A percentile compares a stretch with the other conserved stretches of the same genome.
These are phyloP conservation scores for Globisporangium irregulare DNA, from an alignment of 352 stramenopile species.

Conservation along the genomic window DNA sequence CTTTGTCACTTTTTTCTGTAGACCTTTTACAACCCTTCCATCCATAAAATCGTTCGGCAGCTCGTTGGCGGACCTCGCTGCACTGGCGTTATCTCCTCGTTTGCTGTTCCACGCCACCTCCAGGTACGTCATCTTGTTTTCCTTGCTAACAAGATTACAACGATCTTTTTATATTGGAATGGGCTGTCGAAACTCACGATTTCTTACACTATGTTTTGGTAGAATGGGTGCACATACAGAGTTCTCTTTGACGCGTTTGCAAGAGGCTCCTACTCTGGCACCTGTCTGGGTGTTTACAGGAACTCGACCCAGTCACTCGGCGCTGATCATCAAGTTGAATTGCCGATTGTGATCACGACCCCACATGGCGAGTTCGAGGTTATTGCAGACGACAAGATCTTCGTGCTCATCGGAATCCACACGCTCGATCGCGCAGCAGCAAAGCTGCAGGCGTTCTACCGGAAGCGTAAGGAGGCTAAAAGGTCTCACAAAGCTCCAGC, in stretches of 20 bases:
- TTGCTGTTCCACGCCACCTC: slow-evolving; percentile 39
- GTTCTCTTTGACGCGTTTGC: slow-evolving; percentile 65
- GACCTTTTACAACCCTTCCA: slow-evolving; percentile 83
- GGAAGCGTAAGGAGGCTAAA: slow-evolving; percentile 19
- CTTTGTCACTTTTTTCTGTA: slow-evolving; percentile 17
- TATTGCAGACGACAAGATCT: slow-evolving; percentile 48
- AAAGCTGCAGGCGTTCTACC: slow-evolving; percentile 54
- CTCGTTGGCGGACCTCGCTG: slow-evolving; percentile 71
- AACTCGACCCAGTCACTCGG: slow-evolving; percentile 52
- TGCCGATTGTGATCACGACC: slow-evolving; percentile 78
- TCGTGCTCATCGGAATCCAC: slow-evolving; percentile 73
- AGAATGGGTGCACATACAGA: slow-evolving; percentile 47
- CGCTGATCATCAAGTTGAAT: slow-evolving; percentile 34
- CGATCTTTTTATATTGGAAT: neutral
- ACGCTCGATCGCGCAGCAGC: slow-evolving; percentile 63
- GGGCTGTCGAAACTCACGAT: neutral
- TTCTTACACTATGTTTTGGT: slow-evolving; percentile 1
- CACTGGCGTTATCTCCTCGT: slow-evolving; percentile 72
- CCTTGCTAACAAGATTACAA: neutral
- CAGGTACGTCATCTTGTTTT: slow-evolving; percentile 27
- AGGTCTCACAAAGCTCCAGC: neutral
- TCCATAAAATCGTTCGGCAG: slow-evolving; percentile 83
- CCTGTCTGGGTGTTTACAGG: slow-evolving; percentile 74
- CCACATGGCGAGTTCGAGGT: slow-evolving; percentile 54
- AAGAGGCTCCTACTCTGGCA: slow-evolving; percentile 53